These are phyloP conservation scores for Cytidiella melzeri DNA, from an alignment of 768 basidiomycete species.

Conservation along the genomic window DNA sequence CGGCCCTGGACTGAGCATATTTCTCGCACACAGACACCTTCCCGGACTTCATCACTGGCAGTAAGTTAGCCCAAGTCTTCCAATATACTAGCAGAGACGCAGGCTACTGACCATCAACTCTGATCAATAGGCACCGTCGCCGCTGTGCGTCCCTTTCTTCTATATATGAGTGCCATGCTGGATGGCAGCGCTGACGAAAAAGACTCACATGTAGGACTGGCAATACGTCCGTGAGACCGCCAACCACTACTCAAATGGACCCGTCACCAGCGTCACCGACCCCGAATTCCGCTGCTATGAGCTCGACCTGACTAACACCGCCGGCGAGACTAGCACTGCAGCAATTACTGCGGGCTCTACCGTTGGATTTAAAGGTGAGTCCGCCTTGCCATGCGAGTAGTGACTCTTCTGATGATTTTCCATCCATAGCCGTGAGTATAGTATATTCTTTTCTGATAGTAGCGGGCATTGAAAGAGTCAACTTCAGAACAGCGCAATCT, in stretches of 20 bases:
- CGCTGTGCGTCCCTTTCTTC: slow-evolving; percentile 2
- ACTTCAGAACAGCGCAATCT: slow-evolving; percentile 18
- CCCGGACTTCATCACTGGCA: slow-evolving; percentile 24
- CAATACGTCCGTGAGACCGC: slow-evolving; percentile 26
- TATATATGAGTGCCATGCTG: neutral
- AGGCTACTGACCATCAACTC: too few relatives aligned
- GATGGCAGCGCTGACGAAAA: neutral
- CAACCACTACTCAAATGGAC: slow-evolving; percentile 26
- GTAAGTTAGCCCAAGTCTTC: slow-evolving; percentile 1
- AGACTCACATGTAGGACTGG: slow-evolving; percentile 21
- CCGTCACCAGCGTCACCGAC: slow-evolving; percentile 27
- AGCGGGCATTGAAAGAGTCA: neutral
- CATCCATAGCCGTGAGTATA: slow-evolving; percentile 10
- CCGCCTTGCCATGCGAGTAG: neutral
- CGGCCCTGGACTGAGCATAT: neutral
- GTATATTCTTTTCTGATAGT: neutral
- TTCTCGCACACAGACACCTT: slow-evolving; percentile 22
- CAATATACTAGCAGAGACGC: neutral
- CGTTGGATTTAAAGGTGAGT: slow-evolving; percentile 24
- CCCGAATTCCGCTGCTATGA: slow-evolving; percentile 30
- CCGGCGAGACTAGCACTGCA: slow-evolving; percentile 18
- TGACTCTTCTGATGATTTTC: neutral
- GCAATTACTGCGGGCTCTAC: slow-evolving; percentile 23
- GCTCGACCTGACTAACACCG: slow-evolving; percentile 20
- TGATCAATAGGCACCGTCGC: slow-evolving; percentile 1